phyloP scores from a whole-genome alignment of 495 filamentous ascomycete genomes.

The Penicillium samsonianum region DNA sequence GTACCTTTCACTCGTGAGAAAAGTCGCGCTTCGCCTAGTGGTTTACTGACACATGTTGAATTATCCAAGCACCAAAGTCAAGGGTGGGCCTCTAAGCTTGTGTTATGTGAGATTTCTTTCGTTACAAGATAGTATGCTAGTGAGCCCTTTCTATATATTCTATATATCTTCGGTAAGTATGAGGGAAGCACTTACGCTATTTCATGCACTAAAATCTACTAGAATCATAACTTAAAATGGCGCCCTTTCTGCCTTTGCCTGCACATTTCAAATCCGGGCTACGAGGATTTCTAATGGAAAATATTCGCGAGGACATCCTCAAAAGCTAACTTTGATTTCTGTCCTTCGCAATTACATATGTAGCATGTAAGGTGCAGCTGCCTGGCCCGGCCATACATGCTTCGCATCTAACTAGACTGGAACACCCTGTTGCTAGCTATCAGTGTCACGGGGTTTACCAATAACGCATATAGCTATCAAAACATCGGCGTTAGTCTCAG shows the following conservation, averaged over 20 bases:
- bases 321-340: conserved; percentile 38
- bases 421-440: conserved; percentile 62
- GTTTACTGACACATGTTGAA: background rate
- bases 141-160: background rate
- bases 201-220: background rate
- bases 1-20: background rate
- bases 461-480: conserved; percentile 20
- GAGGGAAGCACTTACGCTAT: background rate
- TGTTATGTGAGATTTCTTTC: no score
- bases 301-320: conserved; percentile 26
- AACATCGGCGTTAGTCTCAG: no score
- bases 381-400: conserved; percentile 62
- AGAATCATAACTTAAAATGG: conserved; percentile 5
- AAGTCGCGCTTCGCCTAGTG: background rate
- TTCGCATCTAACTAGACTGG: conserved; percentile 69
- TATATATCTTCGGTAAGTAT: background rate
- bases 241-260: background rate
- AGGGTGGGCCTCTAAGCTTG: background rate
- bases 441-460: conserved; percentile 47
- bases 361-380: conserved; percentile 58
- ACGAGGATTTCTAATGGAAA: conserved; percentile 15
- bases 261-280: conserved; percentile 7
- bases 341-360: conserved; percentile 41
- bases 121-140: background rate
- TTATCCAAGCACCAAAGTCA: background rate